Conservation (phyloP, 2,329 filamentous ascomycete genomes). For the Fusarium oligoseptatum region DNA sequence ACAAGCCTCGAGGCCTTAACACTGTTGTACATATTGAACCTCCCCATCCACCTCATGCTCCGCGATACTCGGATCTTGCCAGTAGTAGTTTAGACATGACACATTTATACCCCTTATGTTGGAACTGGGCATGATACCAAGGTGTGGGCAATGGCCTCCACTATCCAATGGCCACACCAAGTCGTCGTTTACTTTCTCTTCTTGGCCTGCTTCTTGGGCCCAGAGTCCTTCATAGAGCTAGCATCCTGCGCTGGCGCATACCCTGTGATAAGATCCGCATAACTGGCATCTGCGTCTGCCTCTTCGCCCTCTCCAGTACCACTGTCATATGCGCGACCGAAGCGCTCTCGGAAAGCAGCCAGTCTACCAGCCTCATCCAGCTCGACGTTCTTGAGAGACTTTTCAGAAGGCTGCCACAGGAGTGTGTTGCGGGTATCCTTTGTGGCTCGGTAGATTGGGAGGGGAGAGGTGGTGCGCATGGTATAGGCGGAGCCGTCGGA, state of each 20-base stretch:
- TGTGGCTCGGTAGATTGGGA: constrained; percentile 67
- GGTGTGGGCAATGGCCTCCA: not conserved
- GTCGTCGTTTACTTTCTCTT: constrained; percentile 60
- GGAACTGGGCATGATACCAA: not conserved
- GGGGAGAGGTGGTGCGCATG: constrained; percentile 81
- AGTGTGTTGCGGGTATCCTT: constrained; percentile 93
- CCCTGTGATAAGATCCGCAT: constrained; percentile 63
- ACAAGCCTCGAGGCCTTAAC: constrained; percentile 50
- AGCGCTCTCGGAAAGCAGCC: constrained; percentile 86
- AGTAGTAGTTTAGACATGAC: constrained; percentile 40
- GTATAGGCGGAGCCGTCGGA: constrained; percentile 90
- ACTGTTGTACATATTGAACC: constrained; percentile 53
- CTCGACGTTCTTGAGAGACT: constrained; percentile 87
- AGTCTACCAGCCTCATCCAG: constrained; percentile 94
- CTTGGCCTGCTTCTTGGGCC: constrained; percentile 59
- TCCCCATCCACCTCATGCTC: constrained; percentile 38
- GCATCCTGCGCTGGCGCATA: constrained; percentile 59
- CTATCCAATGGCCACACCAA: constrained; percentile 9
- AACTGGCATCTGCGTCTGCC: constrained; percentile 46
- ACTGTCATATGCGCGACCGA: constrained; percentile 86
- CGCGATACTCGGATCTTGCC: constrained; percentile 21
- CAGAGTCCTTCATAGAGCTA: constrained; percentile 51
- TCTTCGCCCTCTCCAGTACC: constrained; percentile 45
- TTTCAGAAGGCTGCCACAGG: constrained; percentile 89
- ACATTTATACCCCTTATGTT: constrained; percentile 24